Evolutionary conservation across 139 green algal genomes (phyloP).

Genomic region (Micractinium conductrix): DNA sequence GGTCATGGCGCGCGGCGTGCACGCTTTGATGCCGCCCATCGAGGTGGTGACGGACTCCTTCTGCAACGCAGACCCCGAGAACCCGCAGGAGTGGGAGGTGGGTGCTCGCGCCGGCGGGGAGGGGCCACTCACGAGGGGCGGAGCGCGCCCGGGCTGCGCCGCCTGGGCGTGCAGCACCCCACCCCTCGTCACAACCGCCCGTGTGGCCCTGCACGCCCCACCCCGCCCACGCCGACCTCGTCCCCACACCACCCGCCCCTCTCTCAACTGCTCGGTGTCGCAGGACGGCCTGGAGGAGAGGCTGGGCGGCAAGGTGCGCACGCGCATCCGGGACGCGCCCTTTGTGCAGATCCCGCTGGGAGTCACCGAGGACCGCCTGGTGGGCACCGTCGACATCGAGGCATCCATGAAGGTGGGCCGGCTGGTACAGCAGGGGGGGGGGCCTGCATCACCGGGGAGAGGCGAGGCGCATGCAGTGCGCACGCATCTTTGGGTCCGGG

Average conservation of each 20-base stretch:
- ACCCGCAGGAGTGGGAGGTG: slow-evolving; percentile 89
- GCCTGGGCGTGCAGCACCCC: neutral
- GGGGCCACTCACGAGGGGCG: too few species aligned
- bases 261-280: neutral
- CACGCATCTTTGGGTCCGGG: too few species aligned
- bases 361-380: slow-evolving; percentile 97
- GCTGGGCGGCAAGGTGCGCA: slow-evolving; percentile 49
- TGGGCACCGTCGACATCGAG: slow-evolving; percentile 99
- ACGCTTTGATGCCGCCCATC: slow-evolving; percentile 96
- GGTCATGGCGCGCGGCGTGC: slow-evolving; percentile 96
- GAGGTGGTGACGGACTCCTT: slow-evolving; percentile 92
- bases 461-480: too few species aligned
- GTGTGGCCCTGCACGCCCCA: too few species aligned
- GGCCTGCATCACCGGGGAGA: too few species aligned
- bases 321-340: slow-evolving; percentile 74
- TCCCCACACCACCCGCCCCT: too few species aligned
- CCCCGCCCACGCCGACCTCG: too few species aligned
- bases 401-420: slow-evolving; percentile 90
- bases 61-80: slow-evolving; percentile 95
- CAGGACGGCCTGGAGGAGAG: slow-evolving; percentile 81
- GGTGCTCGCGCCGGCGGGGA: too few species aligned
- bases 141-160: neutral
- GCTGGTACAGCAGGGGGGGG: neutral
- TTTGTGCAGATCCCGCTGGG: slow-evolving; percentile 99
- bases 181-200: too few species aligned